Percentiles rank a stretch among this genome's conserved stretches.
Evolutionary conservation across 371 early-diverging fungal species (phyloP).

Genomic region (Actinomortierella wolfii): DNA sequence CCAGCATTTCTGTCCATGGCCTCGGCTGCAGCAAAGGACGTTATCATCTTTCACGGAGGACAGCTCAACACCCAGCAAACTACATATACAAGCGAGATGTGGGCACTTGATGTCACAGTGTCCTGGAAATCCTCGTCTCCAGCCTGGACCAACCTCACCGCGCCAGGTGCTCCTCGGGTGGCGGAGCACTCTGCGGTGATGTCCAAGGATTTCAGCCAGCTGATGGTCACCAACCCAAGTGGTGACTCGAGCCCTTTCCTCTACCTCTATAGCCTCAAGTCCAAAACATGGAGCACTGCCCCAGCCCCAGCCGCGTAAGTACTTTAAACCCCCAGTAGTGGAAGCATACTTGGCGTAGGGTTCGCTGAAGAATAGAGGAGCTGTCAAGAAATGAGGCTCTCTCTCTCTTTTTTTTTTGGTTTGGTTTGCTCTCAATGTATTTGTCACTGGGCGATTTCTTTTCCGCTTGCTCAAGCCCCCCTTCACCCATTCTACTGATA

Average conservation of each 20-base stretch:
- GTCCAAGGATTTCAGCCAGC: constrained; percentile 16
- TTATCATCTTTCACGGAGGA: constrained; percentile 28
- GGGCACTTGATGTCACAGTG: constrained; percentile 20
- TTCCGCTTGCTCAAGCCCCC: no score
- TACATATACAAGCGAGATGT: constrained; percentile 11
- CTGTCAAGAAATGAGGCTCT: no score
- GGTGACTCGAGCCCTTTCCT: constrained; percentile 17
- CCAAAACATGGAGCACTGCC: constrained; percentile 18
- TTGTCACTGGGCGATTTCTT: no score
- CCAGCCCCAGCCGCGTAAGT: constrained; percentile 40
- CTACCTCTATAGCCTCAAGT: constrained; percentile 13
- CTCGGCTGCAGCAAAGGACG: constrained; percentile 12
- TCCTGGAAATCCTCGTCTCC: constrained; percentile 15
- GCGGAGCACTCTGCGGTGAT: constrained; percentile 16
- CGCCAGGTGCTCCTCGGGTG: not conserved
- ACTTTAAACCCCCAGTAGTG: no score
- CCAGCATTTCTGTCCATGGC: constrained; percentile 13
- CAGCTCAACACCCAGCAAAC: constrained; percentile 9
- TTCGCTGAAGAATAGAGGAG: no score
- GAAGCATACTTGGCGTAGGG: no score
- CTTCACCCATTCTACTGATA: no score
- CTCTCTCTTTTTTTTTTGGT: no score
- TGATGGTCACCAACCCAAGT: constrained; percentile 25
- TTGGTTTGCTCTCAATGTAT: no score
- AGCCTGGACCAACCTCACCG: constrained; percentile 23